Base-by-base conservation (phyloP, 768 basidiomycete genomes). In the Panaeolus cyanescens region DNA sequence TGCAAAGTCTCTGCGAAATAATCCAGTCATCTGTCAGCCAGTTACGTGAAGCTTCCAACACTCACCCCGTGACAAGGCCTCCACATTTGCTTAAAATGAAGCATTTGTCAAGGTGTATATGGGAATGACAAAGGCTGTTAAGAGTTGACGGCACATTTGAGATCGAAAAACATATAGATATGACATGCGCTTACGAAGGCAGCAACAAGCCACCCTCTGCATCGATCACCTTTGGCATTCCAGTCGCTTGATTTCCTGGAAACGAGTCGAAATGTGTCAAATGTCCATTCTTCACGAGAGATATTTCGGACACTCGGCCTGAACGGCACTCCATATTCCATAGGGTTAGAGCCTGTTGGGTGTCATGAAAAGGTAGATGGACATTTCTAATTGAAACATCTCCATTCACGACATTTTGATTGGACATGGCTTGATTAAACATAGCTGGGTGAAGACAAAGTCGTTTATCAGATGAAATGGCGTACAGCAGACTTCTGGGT, bases 51-150 rank as follows among this genome's bases (percentile, higher is more conserved):
- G n/a, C 45, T 22, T 50, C 40, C 36, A 50, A 37, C 30, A 65
- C 79, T 57, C 72, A 87, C 86, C 87, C 85, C 45, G 78, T 79
- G 22, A 77, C 66, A 40, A 88, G 78, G 20, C 78, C 72, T 56
- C 78, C 79, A 62, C 85, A 86, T 70, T 79, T 72, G 64, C 82
- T 82, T 59, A 89, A 74, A 55, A 89, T 83, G 69, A 87, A 87
- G 72, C 85, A 88, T 72, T 89, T 87, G 76, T 89, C 87, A 32
- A 89, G 78, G 71, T 87, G 87, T 65, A 89, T 83, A 66, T 88
- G 86, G 19, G 84, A 80, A 71, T 87, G 86, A 69, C 85, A 87
- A 55, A 88, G 65, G 64, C 73, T 75, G 60, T 34, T 50, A 22
- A 33, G 60, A 54, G 53, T 53, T 12, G 32, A 59, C 62, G 40